A percentile compares a stretch with the other conserved stretches of the same genome.
Evolutionary conservation across 495 filamentous ascomycete species (phyloP).

Genomic region (Chaetomium fimeti): DNA sequence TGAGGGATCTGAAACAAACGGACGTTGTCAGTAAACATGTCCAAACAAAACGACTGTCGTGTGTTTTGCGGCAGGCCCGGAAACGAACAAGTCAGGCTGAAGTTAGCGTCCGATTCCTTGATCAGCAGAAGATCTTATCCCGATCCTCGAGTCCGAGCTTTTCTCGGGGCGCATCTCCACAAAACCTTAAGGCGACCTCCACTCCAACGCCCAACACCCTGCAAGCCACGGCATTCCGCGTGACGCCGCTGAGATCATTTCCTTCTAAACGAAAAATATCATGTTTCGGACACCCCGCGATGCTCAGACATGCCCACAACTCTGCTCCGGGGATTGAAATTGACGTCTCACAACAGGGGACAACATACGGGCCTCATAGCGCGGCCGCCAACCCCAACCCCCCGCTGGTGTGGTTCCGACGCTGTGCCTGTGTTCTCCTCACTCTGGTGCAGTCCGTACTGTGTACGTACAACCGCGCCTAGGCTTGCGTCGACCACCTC

Average conservation of each 20-base stretch:
- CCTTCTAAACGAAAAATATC: not conserved
- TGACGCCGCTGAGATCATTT: not conserved
- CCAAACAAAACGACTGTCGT: not conserved
- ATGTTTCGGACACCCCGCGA: not conserved
- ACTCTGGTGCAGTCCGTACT: not conserved
- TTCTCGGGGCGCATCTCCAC: constrained; percentile 3
- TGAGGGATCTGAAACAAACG: no score
- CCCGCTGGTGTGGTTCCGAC: constrained; percentile 11
- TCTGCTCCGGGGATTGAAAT: not conserved
- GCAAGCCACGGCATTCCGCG: not conserved
- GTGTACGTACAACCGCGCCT: not conserved
- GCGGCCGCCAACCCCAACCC: not conserved
- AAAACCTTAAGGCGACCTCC: constrained; percentile 16
- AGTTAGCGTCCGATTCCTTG: not conserved
- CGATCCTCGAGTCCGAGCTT: constrained; percentile 5
- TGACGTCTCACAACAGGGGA: not conserved
- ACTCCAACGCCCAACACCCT: not conserved
- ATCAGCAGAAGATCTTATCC: constrained; percentile 5
- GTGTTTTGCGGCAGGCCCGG: not conserved
- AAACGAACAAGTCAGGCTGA: not conserved
- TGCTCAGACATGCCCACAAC: not conserved
- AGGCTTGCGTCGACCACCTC: not conserved
- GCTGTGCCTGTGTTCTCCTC: not conserved
- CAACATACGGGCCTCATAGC: not conserved
- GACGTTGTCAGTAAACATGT: not conserved